These are phyloP conservation scores for Pneumocystis wakefieldiae DNA, from an alignment of 1,139 yeast species.

Conservation along the genomic window DNA sequence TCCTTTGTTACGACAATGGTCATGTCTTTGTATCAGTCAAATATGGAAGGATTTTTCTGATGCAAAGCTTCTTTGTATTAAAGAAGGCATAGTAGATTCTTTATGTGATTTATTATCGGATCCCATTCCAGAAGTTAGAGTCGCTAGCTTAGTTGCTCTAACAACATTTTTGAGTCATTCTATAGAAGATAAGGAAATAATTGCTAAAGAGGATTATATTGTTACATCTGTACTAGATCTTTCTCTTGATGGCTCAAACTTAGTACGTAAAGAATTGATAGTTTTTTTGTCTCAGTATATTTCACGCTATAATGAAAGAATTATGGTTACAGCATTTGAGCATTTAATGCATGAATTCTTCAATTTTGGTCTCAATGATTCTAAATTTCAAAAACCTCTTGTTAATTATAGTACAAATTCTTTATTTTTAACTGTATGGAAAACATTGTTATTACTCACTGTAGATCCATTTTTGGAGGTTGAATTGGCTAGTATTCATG, in stretches of 20 bases:
- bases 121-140: slow-evolving; percentile 90
- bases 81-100: slow-evolving; percentile 47
- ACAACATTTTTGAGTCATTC: slow-evolving; percentile 41
- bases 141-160: slow-evolving; percentile 64
- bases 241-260: slow-evolving; percentile 74
- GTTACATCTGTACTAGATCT: slow-evolving; percentile 33
- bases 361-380: slow-evolving; percentile 28
- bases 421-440: slow-evolving; percentile 78
- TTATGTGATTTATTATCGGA: slow-evolving; percentile 51
- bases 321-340: slow-evolving; percentile 74
- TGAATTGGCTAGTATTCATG: slow-evolving; percentile 52
- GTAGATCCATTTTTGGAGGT: slow-evolving; percentile 87
- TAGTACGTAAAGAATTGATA: slow-evolving; percentile 75
- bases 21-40: slow-evolving; percentile 62
- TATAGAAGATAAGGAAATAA: slow-evolving; percentile 28
- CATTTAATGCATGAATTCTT: slow-evolving; percentile 72
- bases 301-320: slow-evolving; percentile 52
- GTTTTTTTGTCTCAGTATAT: slow-evolving; percentile 66
- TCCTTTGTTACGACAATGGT: slow-evolving; percentile 86
- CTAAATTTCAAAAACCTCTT: slow-evolving; percentile 1
- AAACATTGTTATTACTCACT: slow-evolving; percentile 59
- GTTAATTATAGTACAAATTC: slow-evolving; percentile 47
- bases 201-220: slow-evolving; percentile 28
- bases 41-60: slow-evolving; percentile 61
- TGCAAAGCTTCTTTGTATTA: slow-evolving; percentile 57